phyloP scores from a whole-genome alignment of 2,329 filamentous ascomycete genomes.

The Dactylellina haptotyla region DNA sequence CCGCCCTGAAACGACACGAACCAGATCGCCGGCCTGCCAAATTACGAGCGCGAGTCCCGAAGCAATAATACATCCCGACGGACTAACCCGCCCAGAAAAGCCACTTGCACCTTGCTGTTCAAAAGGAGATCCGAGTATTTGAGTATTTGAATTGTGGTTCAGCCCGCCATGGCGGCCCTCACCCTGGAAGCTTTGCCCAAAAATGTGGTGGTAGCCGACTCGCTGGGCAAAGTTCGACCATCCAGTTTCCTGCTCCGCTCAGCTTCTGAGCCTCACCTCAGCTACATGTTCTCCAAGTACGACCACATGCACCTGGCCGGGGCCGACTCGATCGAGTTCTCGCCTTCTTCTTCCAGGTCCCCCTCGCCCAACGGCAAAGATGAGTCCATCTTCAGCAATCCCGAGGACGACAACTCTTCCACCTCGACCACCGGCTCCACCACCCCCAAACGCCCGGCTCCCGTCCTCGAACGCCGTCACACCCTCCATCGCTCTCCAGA shows the following conservation, averaged over 20 bases:
- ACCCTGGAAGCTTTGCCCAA: slow-evolving; percentile 53
- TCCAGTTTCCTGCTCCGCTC: slow-evolving; percentile 47
- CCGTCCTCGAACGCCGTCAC: slow-evolving; percentile 46
- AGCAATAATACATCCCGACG: slow-evolving; percentile 34
- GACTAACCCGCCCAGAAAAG: slow-evolving; percentile 19
- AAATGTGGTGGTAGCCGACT: slow-evolving; percentile 52
- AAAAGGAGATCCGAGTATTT: neutral
- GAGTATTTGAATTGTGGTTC: slow-evolving; percentile 40
- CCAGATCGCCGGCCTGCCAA: slow-evolving; percentile 38
- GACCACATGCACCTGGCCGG: slow-evolving; percentile 36
- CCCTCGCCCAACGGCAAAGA: slow-evolving; percentile 51
- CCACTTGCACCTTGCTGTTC: no score
- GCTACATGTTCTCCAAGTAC: slow-evolving; percentile 53
- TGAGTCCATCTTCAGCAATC: slow-evolving; percentile 53
- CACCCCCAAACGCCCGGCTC: slow-evolving; percentile 46
- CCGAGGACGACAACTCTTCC: slow-evolving; percentile 50
- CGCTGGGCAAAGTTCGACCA: slow-evolving; percentile 43
- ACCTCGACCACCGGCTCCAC: slow-evolving; percentile 43
- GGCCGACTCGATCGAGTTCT: slow-evolving; percentile 41
- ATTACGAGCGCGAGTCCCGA: slow-evolving; percentile 41
- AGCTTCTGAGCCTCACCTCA: slow-evolving; percentile 51
- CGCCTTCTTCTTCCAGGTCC: slow-evolving; percentile 46
- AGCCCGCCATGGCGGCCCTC: slow-evolving; percentile 39
- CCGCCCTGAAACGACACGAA: slow-evolving; percentile 43
- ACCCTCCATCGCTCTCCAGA: slow-evolving; percentile 42